Conservation (phyloP, 371 early-diverging fungal genomes). For the Fennellomyces sp. region DNA sequence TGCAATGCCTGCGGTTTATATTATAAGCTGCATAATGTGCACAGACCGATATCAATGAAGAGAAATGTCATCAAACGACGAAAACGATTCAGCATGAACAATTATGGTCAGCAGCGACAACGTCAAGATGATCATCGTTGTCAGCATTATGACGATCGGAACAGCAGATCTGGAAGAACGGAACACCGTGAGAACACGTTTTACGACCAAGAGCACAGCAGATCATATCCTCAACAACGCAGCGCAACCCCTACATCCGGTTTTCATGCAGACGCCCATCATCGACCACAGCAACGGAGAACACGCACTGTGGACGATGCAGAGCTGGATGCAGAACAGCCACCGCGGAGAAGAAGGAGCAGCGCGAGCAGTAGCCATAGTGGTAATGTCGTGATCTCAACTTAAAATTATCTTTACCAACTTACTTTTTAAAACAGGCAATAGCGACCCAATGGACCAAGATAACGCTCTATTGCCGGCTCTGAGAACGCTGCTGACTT, state of each 20-base stretch:
- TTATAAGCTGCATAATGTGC: constrained; percentile 4
- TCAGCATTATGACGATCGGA: not conserved
- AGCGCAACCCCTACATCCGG: not conserved
- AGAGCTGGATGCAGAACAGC: not conserved
- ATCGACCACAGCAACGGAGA: not conserved
- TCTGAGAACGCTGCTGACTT: not conserved
- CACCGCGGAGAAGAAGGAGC: not conserved
- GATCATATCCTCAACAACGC: not conserved
- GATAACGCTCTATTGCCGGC: not conserved
- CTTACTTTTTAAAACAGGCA: not conserved
- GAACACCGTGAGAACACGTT: not conserved
- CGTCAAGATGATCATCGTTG: not conserved
- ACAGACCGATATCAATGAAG: constrained; percentile 39
- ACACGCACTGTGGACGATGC: not conserved
- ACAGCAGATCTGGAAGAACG: not conserved
- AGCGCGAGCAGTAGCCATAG: not conserved
- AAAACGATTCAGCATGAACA: constrained; percentile 31
- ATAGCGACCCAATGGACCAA: not conserved
- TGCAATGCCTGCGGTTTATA: constrained; percentile 60
- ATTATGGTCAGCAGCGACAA: not conserved
- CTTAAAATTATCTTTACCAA: not conserved
- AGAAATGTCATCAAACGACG: constrained; percentile 44
- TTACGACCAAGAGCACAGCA: not conserved
- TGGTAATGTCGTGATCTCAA: not conserved
- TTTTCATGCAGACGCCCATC: not conserved